Evolutionary conservation across 2,329 filamentous ascomycete species (phyloP).

Genomic region (Aspergillus pseudonomiae): DNA sequence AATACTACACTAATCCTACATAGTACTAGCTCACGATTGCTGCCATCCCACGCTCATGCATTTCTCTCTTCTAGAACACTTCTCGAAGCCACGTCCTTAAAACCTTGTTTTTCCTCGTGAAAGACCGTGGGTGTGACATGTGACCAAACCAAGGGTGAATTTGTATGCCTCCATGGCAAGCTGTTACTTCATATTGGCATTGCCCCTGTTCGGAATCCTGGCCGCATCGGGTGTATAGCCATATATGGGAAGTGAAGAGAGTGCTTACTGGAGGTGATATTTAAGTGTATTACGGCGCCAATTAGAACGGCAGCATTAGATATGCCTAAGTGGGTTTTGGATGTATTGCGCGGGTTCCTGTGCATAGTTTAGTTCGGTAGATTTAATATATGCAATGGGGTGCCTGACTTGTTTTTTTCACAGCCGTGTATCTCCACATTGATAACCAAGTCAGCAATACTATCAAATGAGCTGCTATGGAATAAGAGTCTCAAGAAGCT

Average conservation of each 20-base stretch:
- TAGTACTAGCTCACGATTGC: not conserved
- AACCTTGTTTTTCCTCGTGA: slow-evolving; percentile 7
- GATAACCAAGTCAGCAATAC: not conserved
- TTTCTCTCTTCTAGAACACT: slow-evolving; percentile 19
- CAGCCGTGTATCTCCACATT: not conserved
- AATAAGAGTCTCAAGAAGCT: not conserved
- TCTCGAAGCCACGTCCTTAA: slow-evolving; percentile 16
- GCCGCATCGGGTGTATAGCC: not conserved
- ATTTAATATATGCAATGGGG: not conserved
- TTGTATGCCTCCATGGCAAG: not conserved
- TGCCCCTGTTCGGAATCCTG: not conserved
- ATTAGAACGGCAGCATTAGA: not conserved
- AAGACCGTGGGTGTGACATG: slow-evolving; percentile 2
- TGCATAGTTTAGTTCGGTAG: not conserved
- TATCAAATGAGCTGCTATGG: not conserved
- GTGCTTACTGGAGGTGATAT: not conserved
- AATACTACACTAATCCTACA: not conserved
- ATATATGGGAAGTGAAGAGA: not conserved
- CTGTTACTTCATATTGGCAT: not conserved
- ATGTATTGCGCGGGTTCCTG: not conserved
- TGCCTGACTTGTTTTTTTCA: not conserved
- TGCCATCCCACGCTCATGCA: not conserved
- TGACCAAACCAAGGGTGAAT: slow-evolving; percentile 6
- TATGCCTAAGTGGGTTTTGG: slow-evolving; percentile 1
- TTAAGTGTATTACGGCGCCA: not conserved